Base-by-base conservation (phyloP, 139 green algal genomes). In the Haematococcus sp. region DNA sequence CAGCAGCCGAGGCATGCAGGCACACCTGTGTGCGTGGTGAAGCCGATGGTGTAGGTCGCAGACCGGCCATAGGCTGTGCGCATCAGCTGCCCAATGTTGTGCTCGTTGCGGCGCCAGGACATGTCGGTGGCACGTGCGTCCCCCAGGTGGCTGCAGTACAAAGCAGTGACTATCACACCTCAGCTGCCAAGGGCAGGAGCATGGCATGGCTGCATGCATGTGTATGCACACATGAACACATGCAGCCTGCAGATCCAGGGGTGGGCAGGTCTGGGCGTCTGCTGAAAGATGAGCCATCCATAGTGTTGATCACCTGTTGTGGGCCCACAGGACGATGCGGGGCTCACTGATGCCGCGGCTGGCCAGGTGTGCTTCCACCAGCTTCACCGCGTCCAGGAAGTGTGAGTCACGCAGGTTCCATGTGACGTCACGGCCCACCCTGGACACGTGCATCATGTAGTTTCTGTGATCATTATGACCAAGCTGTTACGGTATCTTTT, bases 401-500 rank as follows among this genome's bases (percentile, higher is more conserved):
- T 92, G 87, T 17, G 17, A 63, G 81, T 93, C 88, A 0, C 88
- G 72, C 28, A 92, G 65, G 68, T 92, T 91, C 87, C 87, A 91
- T 19, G 76, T 87, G 16, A 76, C 25, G n/a, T 91, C 81, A 49
- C 40, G 40, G 40, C 20, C 52, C 52, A 61, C 9, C 22, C 20
- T 25, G 23, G 46, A 55, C 46, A 23, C 46, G 46, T 23, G 3
- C 79, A 71, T 1, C 76, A 61, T 16, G 54, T 61, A 7, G 54
- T 61, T 20, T 61, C 54, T 61, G 22, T 61, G n/a, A n/a, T n/a
- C n/a, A n/a, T n/a, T n/a, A n/a, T n/a, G n/a, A n/a, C n/a, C n/a
- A n/a, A n/a, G n/a, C n/a, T n/a, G n/a, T n/a, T n/a, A n/a, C n/a
- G n/a, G n/a, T n/a, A n/a, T n/a, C n/a, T n/a, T n/a, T n/a, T n/a